Conservation (phyloP, 2,329 filamentous ascomycete species). For the Paecilomyces niveus region DNA sequence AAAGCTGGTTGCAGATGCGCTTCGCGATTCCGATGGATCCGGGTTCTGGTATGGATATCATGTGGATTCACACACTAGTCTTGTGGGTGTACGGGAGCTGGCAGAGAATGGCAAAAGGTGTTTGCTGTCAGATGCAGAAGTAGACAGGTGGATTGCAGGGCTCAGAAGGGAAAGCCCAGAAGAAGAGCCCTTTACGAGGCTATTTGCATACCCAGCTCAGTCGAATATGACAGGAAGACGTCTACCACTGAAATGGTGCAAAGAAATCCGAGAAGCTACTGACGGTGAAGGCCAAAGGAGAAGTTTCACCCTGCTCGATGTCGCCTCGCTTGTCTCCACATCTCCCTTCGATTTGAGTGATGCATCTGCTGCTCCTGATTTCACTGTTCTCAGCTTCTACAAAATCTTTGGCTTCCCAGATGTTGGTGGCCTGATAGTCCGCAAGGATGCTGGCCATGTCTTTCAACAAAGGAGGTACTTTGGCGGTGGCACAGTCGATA, state of each 20-base stretch:
- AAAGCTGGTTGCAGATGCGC: constrained; percentile 74
- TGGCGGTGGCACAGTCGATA: constrained; percentile 88
- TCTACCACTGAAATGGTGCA: constrained; percentile 64
- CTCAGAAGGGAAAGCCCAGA: constrained; percentile 4
- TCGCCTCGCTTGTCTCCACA: constrained; percentile 73
- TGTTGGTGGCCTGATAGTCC: constrained; percentile 75
- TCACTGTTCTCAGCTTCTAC: constrained; percentile 81
- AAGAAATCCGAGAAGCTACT: constrained; percentile 35
- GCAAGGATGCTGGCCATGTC: constrained; percentile 58
- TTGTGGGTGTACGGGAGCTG: constrained; percentile 73
- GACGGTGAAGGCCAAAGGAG: constrained; percentile 16
- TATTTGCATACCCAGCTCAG: constrained; percentile 83
- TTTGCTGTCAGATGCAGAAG: constrained; percentile 55
- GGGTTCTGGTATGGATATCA: constrained; percentile 84
- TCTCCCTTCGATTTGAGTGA: constrained; percentile 65
- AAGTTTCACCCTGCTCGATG: constrained; percentile 70
- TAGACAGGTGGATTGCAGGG: constrained; percentile 58
- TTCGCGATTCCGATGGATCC: constrained; percentile 54
- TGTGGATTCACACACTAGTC: constrained; percentile 74
- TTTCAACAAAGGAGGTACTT: constrained; percentile 72
- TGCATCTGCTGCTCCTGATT: constrained; percentile 62
- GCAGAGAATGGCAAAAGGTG: constrained; percentile 56
- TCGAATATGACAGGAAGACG: constrained; percentile 86
- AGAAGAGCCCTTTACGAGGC: constrained; percentile 15
- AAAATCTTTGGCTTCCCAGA: constrained; percentile 99